Conservation (phyloP, 257 asterid species). For the Solanum pennellii region DNA sequence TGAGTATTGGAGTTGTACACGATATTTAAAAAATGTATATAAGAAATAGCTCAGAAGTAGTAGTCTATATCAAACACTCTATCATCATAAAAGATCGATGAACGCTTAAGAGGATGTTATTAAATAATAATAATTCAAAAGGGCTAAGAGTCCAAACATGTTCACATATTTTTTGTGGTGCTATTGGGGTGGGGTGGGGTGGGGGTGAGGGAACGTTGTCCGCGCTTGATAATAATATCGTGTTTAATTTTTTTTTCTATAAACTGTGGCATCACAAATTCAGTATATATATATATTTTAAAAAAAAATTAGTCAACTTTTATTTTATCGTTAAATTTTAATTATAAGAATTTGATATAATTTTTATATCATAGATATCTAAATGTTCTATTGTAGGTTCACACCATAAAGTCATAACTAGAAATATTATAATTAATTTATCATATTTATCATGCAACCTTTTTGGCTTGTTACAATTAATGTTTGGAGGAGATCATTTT, state of each 20-base stretch:
- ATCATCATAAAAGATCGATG: too few species aligned
- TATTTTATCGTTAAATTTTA: background rate
- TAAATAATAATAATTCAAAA: background rate
- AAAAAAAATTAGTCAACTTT: background rate
- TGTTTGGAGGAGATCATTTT: too few species aligned
- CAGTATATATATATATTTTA: too few species aligned
- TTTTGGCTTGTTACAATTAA: background rate
- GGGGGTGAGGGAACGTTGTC: background rate
- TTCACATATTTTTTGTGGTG: background rate
- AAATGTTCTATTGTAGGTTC: background rate
- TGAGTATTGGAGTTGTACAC: accelerated
- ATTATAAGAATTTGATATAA: background rate
- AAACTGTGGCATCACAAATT: background rate
- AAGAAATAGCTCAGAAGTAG: too few species aligned
- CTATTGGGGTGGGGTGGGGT: background rate
- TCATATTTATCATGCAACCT: background rate
- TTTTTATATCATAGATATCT: background rate
- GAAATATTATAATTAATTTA: background rate
- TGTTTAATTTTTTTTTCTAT: background rate
- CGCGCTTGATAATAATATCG: background rate
- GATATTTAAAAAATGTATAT: too few species aligned
- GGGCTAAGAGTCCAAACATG: background rate
- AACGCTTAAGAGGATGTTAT: too few species aligned
- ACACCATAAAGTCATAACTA: background rate
- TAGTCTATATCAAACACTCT: too few species aligned